Evolutionary conservation across 2,329 filamentous ascomycete species (phyloP).

Genomic region (Fusarium sambucinum): DNA sequence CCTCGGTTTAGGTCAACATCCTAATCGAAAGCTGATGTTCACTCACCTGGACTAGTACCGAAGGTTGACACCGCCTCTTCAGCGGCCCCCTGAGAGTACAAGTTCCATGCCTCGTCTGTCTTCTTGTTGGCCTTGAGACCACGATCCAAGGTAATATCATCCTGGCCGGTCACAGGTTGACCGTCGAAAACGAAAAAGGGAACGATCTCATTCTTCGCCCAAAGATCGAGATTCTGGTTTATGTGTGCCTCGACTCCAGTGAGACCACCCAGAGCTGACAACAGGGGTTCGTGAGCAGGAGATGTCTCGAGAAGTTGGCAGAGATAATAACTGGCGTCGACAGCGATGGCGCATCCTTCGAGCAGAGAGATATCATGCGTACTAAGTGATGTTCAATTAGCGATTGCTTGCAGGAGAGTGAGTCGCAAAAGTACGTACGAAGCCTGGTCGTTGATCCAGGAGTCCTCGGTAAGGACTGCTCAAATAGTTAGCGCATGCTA

Average conservation of each 20-base stretch:
- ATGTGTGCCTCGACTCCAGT: constrained; percentile 83
- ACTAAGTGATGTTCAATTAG: constrained; percentile 53
- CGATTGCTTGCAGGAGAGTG: constrained; percentile 16
- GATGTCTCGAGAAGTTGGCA: constrained; percentile 78
- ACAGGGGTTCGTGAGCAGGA: constrained; percentile 83
- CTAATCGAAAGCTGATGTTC: constrained; percentile 1
- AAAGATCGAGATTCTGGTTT: constrained; percentile 78
- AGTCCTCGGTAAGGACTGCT: constrained; percentile 55
- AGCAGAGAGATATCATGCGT: constrained; percentile 76
- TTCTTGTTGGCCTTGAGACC: constrained; percentile 74
- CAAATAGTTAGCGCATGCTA: constrained; percentile 37
- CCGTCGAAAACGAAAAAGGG: constrained; percentile 95
- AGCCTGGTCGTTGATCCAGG: constrained; percentile 56
- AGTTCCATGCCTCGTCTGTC: constrained; percentile 84
- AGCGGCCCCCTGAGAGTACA: constrained; percentile 86
- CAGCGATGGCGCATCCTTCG: constrained; percentile 79
- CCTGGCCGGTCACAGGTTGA: constrained; percentile 80
- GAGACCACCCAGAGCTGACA: constrained; percentile 89
- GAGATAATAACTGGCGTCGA: constrained; percentile 93
- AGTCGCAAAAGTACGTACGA: constrained; percentile 47
- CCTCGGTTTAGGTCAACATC: constrained; percentile 46
- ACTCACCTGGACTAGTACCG: constrained; percentile 77
- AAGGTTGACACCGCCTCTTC: constrained; percentile 88
- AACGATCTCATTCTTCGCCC: constrained; percentile 76
- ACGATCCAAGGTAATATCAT: constrained; percentile 74